Base-by-base conservation (phyloP, 108 stramenopile species). In the Skeletonema grethae region DNA sequence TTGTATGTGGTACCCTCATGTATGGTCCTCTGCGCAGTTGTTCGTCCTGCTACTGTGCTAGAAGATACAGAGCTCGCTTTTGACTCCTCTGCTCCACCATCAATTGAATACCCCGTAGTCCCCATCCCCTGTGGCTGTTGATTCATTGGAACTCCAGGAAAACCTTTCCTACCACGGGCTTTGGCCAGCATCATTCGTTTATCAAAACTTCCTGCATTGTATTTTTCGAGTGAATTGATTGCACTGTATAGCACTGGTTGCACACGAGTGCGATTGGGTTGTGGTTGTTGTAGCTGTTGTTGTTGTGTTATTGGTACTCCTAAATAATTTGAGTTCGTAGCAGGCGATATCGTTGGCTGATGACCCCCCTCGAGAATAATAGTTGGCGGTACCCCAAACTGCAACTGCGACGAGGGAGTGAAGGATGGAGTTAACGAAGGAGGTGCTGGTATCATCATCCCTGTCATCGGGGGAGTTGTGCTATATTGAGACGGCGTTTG, bases 191-290 rank as follows among this genome's bases (percentile, higher is more conserved):
- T 28, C 31, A 70, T 38, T 32, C 65, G 66, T 22, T 77, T 70
- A 30, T 77, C 69, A 60, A 84, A 73, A 46, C 85, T 85, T 10
- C 73, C 74, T 24, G 68, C 61, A 61, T 84, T 87, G 24, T 75
- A 68, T 20, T 67, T 80, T 77, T 92, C 91, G 22, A 92, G 58
- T 24, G 86, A 87, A 38, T 86, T 88, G 67, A 92, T 88, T 35
- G 91, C 91, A 65, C 88, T 89, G 50, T 92, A 92, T 36, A 86
- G 32, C n/a, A 75, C 48, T 29, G 79, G 82, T 30, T 70, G 69
- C 2, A 76, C 69, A 55, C 61, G 75, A 24, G 57, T 63, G 24
- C 18, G 29, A 43, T 39, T 48, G 35, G 12, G 6, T 57, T 58
- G 25, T 1, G 25, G 25, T 28, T 28, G 25, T 1, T 28, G 59